Base-by-base conservation (phyloP, 345 rosid species). In the Brassica napus region DNA sequence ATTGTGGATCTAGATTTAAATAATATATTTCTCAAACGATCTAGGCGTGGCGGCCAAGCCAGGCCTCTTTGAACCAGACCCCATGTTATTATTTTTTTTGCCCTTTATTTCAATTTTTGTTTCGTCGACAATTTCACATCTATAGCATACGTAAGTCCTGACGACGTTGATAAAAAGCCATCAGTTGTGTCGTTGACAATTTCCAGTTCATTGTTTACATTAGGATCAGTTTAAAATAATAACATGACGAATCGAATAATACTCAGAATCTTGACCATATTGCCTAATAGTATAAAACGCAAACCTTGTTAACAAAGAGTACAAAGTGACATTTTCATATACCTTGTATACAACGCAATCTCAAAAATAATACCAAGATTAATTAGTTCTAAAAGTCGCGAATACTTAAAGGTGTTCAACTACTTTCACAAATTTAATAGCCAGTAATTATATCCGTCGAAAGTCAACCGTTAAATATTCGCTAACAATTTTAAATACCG, bases 1-100 rank as follows among this genome's bases (percentile, higher is more conserved):
- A 14, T 49, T 14, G 18, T n/a, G 32, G 64, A 59, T 59, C 31
- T 58, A 7, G 63, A 58, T 57, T 58, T 58, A 3, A 9, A 37
- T 21, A 52, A 28, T 44, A 49, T 21, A 39, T 49, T 52, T 23
- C 32, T 35, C 35, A 9, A 18, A 69, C 72, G 71, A 15, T 44
- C 55, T 58, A 58, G 31, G 30, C 63, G 30, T 61, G 65, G 65
- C 65, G 65, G 65, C 37, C 65, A 82, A 79, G 82, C 10, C 35
- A 64, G 72, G 8, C 32, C 7, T 32, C 16, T 21, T 1, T 31
- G 34, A 63, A 18, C 12, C 71, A 31, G 62, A 28, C 42, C 39
- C 42, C 39, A 72, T 60, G 44, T 44, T 73, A 10, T 62, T 26
- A 8, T 42, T 23, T 6, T 62, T 26, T 26, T 26, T 61, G 35